A percentile compares a stretch with the other conserved stretches of the same genome.
Conservation (phyloP, 148 eudicot genomes). For the Heliamphora exappendiculata region DNA sequence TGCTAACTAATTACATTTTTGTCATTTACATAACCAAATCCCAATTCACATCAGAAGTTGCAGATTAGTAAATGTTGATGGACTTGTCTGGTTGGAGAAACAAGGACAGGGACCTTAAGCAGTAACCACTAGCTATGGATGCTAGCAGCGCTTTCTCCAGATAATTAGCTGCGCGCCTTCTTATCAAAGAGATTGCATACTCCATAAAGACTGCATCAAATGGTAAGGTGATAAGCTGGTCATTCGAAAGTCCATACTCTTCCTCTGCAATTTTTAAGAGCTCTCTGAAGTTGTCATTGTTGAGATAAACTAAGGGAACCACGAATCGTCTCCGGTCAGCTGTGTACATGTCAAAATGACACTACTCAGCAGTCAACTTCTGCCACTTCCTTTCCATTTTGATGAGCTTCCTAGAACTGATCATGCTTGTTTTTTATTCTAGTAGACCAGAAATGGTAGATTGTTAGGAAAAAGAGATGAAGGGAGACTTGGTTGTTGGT, state of each 20-base stretch:
- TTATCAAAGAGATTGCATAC: conserved; percentile 25
- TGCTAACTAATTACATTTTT: conserved; percentile 20
- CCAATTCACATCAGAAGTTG: too few species aligned
- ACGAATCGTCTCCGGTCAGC: conserved; percentile 4
- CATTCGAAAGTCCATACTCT: conserved; percentile 32
- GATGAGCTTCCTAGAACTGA: conserved; percentile 37
- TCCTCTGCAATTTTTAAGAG: conserved; percentile 39
- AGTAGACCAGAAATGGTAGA: not conserved
- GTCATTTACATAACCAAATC: too few species aligned
- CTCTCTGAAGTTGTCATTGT: conserved; percentile 24
- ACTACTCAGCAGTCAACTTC: conserved; percentile 12
- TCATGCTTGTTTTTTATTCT: conserved; percentile 28
- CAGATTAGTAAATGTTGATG: too few species aligned
- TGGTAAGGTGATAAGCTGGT: conserved; percentile 40
- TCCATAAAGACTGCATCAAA: conserved; percentile 32
- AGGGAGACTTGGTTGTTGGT: not conserved
- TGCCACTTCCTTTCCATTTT: conserved; percentile 38
- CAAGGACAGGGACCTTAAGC: not conserved
- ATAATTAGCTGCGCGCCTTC: conserved; percentile 11
- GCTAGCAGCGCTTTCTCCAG: conserved; percentile 20
- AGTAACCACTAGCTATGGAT: conserved; percentile 4
- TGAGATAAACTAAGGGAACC: conserved; percentile 27
- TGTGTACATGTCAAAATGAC: not conserved
- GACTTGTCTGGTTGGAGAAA: not conserved
- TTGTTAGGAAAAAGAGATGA: not conserved